Conservation (phyloP, 176 grass and related monocot species). For the Metroxylon sagu region DNA sequence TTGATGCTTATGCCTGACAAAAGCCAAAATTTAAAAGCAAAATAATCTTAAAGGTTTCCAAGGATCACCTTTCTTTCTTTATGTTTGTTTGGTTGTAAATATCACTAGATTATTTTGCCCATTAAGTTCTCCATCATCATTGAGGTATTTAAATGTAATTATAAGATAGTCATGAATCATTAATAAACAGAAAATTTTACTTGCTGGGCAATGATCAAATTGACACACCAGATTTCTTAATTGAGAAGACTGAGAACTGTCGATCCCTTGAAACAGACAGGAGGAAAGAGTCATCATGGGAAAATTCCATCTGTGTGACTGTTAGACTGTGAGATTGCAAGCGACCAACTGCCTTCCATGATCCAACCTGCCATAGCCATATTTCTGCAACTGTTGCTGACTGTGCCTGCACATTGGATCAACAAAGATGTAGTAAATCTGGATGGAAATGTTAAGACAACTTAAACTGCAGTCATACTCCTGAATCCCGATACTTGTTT, state of each 20-base stretch:
- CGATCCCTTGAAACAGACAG: conserved; percentile 86
- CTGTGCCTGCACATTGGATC: conserved; percentile 49
- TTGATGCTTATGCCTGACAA: no score
- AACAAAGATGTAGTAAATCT: conserved; percentile 1
- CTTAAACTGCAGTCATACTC: no score
- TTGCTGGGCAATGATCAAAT: neutral
- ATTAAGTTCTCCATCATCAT: no score
- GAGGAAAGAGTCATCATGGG: conserved; percentile 63
- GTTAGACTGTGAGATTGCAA: conserved; percentile 86
- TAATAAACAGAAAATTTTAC: no score
- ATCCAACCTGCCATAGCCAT: conserved; percentile 93
- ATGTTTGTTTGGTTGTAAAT: no score
- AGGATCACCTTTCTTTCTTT: no score
- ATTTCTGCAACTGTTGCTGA: conserved; percentile 67
- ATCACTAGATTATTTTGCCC: no score
- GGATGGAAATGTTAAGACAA: neutral
- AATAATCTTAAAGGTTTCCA: no score
- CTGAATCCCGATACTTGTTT: no score
- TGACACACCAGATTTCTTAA: conserved; percentile 42
- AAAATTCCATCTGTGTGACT: conserved; percentile 93
- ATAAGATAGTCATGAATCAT: no score
- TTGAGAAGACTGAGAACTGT: conserved; percentile 57
- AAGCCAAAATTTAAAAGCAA: no score
- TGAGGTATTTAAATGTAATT: no score
- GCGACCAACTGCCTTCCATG: conserved; percentile 79